Conservation (phyloP, 176 grass and related monocot species). For the Avena sativa region DNA sequence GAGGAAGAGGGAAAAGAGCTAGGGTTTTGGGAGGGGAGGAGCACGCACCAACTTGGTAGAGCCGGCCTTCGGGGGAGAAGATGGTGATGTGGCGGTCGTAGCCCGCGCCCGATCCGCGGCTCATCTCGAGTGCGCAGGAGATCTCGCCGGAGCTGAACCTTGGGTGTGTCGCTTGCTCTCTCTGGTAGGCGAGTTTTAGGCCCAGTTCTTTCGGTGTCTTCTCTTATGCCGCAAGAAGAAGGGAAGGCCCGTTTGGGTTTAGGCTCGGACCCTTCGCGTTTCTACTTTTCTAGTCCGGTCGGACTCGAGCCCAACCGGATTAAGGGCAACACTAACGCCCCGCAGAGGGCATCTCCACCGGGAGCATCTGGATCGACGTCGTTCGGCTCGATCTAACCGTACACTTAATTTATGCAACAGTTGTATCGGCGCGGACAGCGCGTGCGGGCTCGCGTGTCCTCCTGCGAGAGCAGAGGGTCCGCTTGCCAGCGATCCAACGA, state of each 20-base stretch:
- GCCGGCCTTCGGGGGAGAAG: constrained; percentile 97
- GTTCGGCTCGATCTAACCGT: no score
- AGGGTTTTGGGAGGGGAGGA: constrained; percentile 34
- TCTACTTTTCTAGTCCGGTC: neutral
- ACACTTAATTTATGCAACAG: no score
- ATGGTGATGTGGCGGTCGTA: constrained; percentile 99
- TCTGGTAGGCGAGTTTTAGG: neutral
- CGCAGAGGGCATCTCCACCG: no score
- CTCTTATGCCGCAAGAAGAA: constrained; percentile 42
- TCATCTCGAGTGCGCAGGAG: constrained; percentile 57
- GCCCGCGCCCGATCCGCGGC: constrained; percentile 82
- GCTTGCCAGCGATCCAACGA: no score
- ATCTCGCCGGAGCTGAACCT: constrained; percentile 36
- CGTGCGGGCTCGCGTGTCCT: no score
- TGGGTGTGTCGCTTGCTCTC: neutral
- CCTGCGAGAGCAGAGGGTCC: no score
- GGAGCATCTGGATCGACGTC: no score
- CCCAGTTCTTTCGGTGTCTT: neutral
- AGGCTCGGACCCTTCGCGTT: neutral
- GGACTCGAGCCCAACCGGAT: no score
- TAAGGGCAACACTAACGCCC: no score
- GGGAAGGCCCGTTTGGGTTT: neutral
- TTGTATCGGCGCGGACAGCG: no score
- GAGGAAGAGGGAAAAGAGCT: neutral
- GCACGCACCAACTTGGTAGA: constrained; percentile 99